These are phyloP conservation scores for Cystofilobasidium ferigula DNA, from an alignment of 768 basidiomycete genomes.

Conservation along the genomic window DNA sequence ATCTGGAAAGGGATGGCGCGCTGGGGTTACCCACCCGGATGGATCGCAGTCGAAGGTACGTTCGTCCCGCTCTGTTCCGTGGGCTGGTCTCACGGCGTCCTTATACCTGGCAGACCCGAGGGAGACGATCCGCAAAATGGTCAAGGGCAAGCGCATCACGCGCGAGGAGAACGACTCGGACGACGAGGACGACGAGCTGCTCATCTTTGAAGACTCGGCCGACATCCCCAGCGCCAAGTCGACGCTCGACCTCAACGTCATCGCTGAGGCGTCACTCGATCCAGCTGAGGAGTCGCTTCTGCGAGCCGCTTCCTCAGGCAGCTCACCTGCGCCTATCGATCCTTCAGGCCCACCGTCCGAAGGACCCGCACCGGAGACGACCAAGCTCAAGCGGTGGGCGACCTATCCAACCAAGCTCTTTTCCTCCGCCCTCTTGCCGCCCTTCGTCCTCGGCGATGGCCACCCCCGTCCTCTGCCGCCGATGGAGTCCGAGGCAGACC, in stretches of 20 bases:
- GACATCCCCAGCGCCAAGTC: neutral
- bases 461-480: slow-evolving; percentile 33
- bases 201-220: slow-evolving; percentile 24
- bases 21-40: slow-evolving; percentile 73
- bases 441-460: slow-evolving; percentile 44
- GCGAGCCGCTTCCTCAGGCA: too few species aligned
- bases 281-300: neutral
- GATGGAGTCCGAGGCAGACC: slow-evolving; percentile 3
- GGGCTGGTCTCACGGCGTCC: neutral
- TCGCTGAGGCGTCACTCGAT: slow-evolving; percentile 5
- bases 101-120: slow-evolving; percentile 45
- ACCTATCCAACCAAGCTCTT: slow-evolving; percentile 53
- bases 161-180: neutral
- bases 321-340: neutral
- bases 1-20: slow-evolving; percentile 46
- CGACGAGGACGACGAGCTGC: slow-evolving; percentile 36
- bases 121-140: slow-evolving; percentile 44
- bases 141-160: slow-evolving; percentile 31
- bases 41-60: slow-evolving; percentile 37
- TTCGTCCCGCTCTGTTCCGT: neutral
- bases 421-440: slow-evolving; percentile 47
- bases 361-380: too few species aligned
- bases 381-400: slow-evolving; percentile 48
- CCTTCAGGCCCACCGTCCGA: too few species aligned
- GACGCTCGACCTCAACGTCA: neutral